Base-by-base conservation (phyloP, 2,329 filamentous ascomycete genomes). In the Diplocarpon rosae region DNA sequence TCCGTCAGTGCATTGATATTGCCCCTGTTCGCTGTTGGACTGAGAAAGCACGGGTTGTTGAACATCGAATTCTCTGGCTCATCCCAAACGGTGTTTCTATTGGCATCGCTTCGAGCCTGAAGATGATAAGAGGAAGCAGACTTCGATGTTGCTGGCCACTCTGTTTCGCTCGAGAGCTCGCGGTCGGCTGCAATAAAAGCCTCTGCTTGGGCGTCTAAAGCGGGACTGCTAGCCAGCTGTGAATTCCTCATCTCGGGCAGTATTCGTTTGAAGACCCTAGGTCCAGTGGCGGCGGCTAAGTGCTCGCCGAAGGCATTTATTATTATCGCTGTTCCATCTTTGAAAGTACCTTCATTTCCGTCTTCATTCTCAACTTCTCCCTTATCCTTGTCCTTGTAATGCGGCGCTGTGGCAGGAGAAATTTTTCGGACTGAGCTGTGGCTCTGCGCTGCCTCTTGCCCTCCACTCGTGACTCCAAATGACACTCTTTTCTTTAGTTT, bases 151-250 rank as follows among this genome's bases (percentile, higher is more conserved):
- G 14, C 15, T 2, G 17, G 37, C 12, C 37, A 28, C 33, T 51
- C 29, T 44, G 49, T 20, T 36, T 56, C 47, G 47, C 43, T 12
- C 17, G 48, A 47, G n/a, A 39, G 39, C 15, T 56, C 43, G 7
- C 46, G 43, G 48, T 74, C 71, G 5, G 68, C 70, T n/a, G 63
- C 58, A 24, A 66, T 58, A 47, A 75, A 75, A 6, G 68, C 67
- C 47, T 69, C 62, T 0, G 71, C 71, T 67, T 73, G 72, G 6
- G 68, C 71, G 43, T 61, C 64, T 6, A 43, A 50, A 6, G 68
- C 66, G 28, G 69, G 73, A 30, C 59, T 62, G 51, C 57, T 52
- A 8, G 44, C 37, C 1, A 46, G 15, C 8, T 45, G 38, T 14
- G 52, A 51, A 24, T 32, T 28, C 31, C 8, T 14, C 6, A 35